Percentiles rank a stretch among this genome's conserved stretches.
Conservation (phyloP, 2,329 filamentous ascomycete species). For the Colletotrichum ledebouriae region DNA sequence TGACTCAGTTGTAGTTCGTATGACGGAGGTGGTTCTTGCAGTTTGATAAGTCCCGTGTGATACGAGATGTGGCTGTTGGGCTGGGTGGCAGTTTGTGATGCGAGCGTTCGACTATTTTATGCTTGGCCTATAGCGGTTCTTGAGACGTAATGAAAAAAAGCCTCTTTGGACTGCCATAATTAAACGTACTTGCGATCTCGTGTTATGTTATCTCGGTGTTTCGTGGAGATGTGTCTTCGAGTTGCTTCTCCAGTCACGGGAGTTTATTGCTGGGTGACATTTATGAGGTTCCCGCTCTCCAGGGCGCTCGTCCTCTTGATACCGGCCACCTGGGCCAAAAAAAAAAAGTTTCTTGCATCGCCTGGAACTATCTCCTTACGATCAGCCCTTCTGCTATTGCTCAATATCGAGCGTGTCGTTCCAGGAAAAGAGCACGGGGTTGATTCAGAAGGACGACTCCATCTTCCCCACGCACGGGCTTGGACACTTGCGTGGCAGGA, state of each 20-base stretch:
- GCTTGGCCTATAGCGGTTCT: constrained; percentile 18
- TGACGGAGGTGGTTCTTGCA: not conserved
- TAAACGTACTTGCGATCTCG: constrained; percentile 9
- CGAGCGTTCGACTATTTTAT: constrained; percentile 22
- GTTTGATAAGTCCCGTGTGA: not conserved
- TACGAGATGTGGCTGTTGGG: not conserved
- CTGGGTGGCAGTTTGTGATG: constrained; percentile 14
- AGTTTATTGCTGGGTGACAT: no score
- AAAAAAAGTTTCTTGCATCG: no score
- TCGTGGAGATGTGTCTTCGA: not conserved
- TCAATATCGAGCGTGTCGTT: no score
- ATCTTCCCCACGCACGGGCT: no score
- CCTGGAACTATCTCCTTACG: no score
- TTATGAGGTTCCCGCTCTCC: no score
- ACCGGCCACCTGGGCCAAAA: no score
- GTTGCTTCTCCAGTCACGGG: not conserved
- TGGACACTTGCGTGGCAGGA: no score
- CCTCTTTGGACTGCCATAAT: constrained; percentile 14
- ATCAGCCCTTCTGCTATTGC: no score
- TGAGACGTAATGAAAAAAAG: constrained; percentile 5
- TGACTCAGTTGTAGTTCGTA: constrained; percentile 1
- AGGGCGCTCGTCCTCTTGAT: no score
- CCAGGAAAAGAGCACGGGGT: no score
- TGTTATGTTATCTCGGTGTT: not conserved
- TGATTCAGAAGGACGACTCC: no score